phyloP scores from a whole-genome alignment of 805 yeast species.

The Schwanniomyces sp. region DNA sequence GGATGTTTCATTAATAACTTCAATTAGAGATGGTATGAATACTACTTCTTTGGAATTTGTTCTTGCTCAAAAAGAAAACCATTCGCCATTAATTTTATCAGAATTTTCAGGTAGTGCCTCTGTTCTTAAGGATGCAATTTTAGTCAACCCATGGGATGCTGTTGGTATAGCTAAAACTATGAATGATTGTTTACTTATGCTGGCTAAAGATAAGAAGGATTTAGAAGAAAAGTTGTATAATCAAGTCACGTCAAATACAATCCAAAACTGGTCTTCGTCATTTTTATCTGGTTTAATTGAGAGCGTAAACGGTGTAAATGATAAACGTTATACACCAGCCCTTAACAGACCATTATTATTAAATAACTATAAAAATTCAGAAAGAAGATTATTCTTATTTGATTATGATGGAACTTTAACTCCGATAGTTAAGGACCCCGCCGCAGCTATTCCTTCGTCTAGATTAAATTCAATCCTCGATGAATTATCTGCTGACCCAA shows the following conservation, averaged over 20 bases:
- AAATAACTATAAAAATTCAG: constrained; percentile 57
- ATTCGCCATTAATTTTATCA: constrained; percentile 78
- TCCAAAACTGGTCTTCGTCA: constrained; percentile 76
- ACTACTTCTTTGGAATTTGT: constrained; percentile 93
- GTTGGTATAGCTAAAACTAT: constrained; percentile 89
- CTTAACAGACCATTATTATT: constrained; percentile 69
- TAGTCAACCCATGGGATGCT: constrained; percentile 96
- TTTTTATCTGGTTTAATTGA: constrained; percentile 53
- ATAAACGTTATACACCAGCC: constrained; percentile 63
- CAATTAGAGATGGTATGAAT: constrained; percentile 95
- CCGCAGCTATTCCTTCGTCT: constrained; percentile 95
- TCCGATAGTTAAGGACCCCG: constrained; percentile 94
- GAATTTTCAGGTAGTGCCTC: constrained; percentile 91
- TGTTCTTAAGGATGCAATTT: constrained; percentile 67
- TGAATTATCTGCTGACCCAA: constrained; percentile 67
- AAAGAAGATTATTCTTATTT: constrained; percentile 77
- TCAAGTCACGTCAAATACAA: constrained; percentile 66
- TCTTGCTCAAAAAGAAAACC: constrained; percentile 73
- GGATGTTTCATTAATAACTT: constrained; percentile 84
- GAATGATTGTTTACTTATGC: constrained; percentile 62
- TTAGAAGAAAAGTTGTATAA: constrained; percentile 58
- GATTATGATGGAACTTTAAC: constrained; percentile 98
- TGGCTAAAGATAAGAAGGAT: constrained; percentile 41
- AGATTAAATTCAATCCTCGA: constrained; percentile 60
- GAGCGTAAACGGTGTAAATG: constrained; percentile 37